Base-by-base conservation (phyloP, 176 grass and related monocot genomes). In the Ampelocalamus luodianensis region DNA sequence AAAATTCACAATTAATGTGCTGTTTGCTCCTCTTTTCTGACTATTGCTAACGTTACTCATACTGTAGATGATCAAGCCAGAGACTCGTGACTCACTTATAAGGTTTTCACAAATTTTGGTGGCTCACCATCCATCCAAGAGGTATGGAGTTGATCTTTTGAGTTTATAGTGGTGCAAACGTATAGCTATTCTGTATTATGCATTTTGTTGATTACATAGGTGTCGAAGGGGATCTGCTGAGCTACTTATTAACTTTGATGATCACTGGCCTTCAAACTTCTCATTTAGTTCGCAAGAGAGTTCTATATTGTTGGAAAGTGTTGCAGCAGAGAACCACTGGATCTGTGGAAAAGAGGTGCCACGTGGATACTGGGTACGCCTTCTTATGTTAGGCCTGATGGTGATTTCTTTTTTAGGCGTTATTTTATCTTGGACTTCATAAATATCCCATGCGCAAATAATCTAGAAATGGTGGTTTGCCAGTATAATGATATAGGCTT, bases 121-220 rank as follows among this genome's bases (percentile, higher is more conserved):
- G 68, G 79, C 88, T 76, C 96, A 94, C 87, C 96, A 99, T 94
- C 96, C 96, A 72, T 99, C 96, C 63, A 99, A 92, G 92, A 95
- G 90, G 96, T 99, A 88, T 49, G 56, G 22, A 29, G 7, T n/a
- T 89, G 58, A 16, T 65, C 14, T 56, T 72, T 79, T 76, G 39
- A 79, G 65, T 79, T 79, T 74, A 37, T 69, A n/a, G 18, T 67
- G 38, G 60, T 50, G 18, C 8, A 64, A 79, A 84, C 40, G 34
- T 62, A 66, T 68, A 69, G 69, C 5, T 85, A 54, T 67, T 49
- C 10, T 79, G 8, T 62, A 7, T 79, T 69, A 37, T 87, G 14
- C 18, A 54, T 45, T 74, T 81, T 71, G 51, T 74, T 74, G 38
- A 71, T 84, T 80, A 55, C 20, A 51, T 89, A 99, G 96, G 86